Base-by-base conservation (phyloP, 2,329 filamentous ascomycete species). In the Ambrosiella cleistominuta region DNA sequence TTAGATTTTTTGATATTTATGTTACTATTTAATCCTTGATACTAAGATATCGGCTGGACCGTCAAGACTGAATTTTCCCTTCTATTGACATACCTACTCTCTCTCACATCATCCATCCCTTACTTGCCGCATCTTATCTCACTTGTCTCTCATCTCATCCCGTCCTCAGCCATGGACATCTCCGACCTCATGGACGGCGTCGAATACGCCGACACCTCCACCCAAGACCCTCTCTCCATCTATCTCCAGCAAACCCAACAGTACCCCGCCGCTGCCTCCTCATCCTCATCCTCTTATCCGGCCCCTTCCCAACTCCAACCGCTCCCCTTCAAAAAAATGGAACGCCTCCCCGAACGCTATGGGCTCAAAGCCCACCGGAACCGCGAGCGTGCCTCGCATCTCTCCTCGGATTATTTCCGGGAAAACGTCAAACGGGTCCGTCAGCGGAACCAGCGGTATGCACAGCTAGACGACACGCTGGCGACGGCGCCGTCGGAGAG, bases 151-250 rank as follows among this genome's bases (percentile, higher is more conserved):
- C 27, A 27, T 27, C 27, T 27, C 27, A 27, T 27, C 27, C 27
- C 3, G 27, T 3, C 27, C 9, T 9, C n/a, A 13, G 53, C 19
- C 11, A 60, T 60, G 58, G 58, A 60, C 27, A 60, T 60, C 52
- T 51, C 58, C 50, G 58, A 60, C 49, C 50, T 60, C 9, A 60
- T 60, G 58, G 58, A 60, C 49, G 58, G 55, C 58, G 58, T 60
- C 50, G 49, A 60, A 50, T 36, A 35, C 12, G 36, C 57, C 11
- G 40, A 38, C 13, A 19, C 51, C 12, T 36, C 37, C 35, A n/a
- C 51, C 35, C 35, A 37, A 11, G 35, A 53, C 17, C 35, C 51
- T 27, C 38, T 36, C 36, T 15, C 40, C 42, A 54, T n/a, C 35
- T 49, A 55, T 35, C 51, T n/a, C 36, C 49, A 42, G 47, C 52